Evolutionary conservation across 2,329 filamentous ascomycete genomes (phyloP).

Genomic region (Canariomyces notabilis): DNA sequence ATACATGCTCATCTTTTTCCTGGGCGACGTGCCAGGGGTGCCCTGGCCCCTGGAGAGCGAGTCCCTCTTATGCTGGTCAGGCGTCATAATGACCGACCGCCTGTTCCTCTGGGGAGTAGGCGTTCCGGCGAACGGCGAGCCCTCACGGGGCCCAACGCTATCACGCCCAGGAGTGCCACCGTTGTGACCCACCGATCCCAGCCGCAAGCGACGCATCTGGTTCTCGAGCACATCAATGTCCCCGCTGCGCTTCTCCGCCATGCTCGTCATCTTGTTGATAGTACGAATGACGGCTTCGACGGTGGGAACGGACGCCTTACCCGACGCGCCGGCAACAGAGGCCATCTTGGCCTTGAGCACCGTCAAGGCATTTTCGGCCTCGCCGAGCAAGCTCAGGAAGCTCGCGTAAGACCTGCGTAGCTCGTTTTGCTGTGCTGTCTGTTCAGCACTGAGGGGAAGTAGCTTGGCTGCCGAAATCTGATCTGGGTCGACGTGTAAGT

Average conservation of each 20-base stretch:
- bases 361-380: constrained; percentile 75
- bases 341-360: constrained; percentile 75
- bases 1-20: constrained; percentile 60
- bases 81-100: constrained; percentile 35
- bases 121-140: constrained; percentile 39
- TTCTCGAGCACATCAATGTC: constrained; percentile 88
- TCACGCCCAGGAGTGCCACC: constrained; percentile 23
- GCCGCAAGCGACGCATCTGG: constrained; percentile 60
- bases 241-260: constrained; percentile 85
- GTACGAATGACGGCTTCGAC: constrained; percentile 78
- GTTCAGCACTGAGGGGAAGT: constrained; percentile 77
- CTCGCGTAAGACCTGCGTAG: constrained; percentile 69
- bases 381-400: constrained; percentile 68
- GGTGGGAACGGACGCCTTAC: constrained; percentile 61
- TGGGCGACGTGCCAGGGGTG: constrained; percentile 34
- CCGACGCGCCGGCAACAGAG: constrained; percentile 46
- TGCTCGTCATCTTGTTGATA: constrained; percentile 84
- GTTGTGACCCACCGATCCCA: constrained; percentile 21
- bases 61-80: constrained; percentile 33
- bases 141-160: too few species aligned
- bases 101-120: constrained; percentile 21
- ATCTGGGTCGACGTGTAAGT: constrained; percentile 62
- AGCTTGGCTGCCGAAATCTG: constrained; percentile 59
- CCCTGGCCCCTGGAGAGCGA: constrained; percentile 34
- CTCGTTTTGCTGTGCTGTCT: constrained; percentile 77